Evolutionary conservation across 2,329 filamentous ascomycete genomes (phyloP).

Genomic region (Amesomyces nigricolor): DNA sequence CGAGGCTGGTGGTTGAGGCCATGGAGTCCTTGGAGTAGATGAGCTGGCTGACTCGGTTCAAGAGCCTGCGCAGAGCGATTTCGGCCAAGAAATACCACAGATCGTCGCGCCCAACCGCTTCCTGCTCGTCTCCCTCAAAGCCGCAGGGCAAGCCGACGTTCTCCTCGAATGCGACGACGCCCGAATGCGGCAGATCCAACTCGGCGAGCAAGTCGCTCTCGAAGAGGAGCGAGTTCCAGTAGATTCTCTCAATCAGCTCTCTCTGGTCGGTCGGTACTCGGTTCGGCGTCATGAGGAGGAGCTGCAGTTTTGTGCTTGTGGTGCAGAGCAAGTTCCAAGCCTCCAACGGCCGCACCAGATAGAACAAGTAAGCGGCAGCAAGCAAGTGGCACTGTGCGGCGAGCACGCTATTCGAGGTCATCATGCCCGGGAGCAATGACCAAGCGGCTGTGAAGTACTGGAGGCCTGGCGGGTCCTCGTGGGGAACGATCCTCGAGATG

Average conservation of each 20-base stretch:
- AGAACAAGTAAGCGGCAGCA: conserved; percentile 76
- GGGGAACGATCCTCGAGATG: conserved; percentile 64
- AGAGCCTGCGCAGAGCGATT: conserved; percentile 68
- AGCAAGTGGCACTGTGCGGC: conserved; percentile 76
- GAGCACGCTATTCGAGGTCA: conserved; percentile 72
- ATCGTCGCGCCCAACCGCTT: conserved; percentile 64
- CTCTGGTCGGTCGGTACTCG: conserved; percentile 64
- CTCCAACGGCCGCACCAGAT: conserved; percentile 73
- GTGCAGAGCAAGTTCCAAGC: conserved; percentile 77
- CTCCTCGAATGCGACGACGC: conserved; percentile 77
- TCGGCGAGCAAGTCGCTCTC: conserved; percentile 77
- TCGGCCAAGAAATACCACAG: conserved; percentile 84
- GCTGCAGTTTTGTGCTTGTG: conserved; percentile 74
- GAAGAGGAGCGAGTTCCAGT: conserved; percentile 78
- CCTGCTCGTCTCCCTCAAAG: conserved; percentile 65
- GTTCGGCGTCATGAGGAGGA: conserved; percentile 68
- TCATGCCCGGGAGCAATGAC: conserved; percentile 69
- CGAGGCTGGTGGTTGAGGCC: conserved; percentile 65
- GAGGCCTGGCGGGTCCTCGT: conserved; percentile 67
- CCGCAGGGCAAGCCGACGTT: conserved; percentile 71
- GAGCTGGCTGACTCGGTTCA: conserved; percentile 74
- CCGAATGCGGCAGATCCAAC: conserved; percentile 74
- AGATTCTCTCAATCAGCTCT: conserved; percentile 70
- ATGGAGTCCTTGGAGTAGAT: conserved; percentile 71
- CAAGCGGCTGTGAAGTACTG: conserved; percentile 78